Conservation (phyloP, 1,284 basidiomycete species). For the Ganoderma lingzhi region DNA sequence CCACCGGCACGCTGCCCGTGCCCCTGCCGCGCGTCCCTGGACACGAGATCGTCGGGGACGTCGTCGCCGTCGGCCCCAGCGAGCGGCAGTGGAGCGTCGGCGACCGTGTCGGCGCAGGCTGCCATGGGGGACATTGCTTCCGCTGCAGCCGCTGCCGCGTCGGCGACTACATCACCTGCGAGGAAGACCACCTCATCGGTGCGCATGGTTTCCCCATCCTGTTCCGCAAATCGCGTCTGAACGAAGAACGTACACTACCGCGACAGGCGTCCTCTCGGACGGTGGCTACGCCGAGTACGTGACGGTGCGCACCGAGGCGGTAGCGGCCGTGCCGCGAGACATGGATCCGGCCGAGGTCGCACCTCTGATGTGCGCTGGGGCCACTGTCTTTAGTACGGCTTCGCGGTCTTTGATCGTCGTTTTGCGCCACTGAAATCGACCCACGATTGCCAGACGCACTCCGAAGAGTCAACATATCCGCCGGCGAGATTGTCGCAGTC, state of each 20-base stretch:
- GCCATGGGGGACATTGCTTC: conserved; percentile 36
- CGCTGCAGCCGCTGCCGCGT: conserved; percentile 29
- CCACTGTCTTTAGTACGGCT: conserved; percentile 38
- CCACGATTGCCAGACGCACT: conserved; percentile 34
- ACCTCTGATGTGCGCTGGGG: conserved; percentile 50
- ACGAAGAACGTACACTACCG: background rate
- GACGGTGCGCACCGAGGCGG: conserved; percentile 44
- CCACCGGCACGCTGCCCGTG: conserved; percentile 28
- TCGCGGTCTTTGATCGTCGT: background rate
- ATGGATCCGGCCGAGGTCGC: conserved; percentile 47
- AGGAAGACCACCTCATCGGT: conserved; percentile 24
- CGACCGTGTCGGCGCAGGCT: conserved; percentile 35
- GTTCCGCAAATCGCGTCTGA: background rate
- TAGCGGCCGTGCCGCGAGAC: conserved; percentile 42
- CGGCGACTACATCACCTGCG: conserved; percentile 32
- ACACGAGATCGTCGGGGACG: conserved; percentile 38
- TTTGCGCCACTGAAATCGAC: background rate
- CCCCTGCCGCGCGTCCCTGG: conserved; percentile 35
- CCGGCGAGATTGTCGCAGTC: conserved; percentile 35
- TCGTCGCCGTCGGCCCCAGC: conserved; percentile 29
- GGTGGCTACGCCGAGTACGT: conserved; percentile 50
- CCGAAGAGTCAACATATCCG: conserved; percentile 39
- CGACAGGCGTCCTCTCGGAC: conserved; percentile 41
- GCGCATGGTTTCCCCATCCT: background rate
- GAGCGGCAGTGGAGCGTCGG: conserved; percentile 35